These are phyloP conservation scores for Dendrocalamus sinicus DNA, from an alignment of 176 grass and related monocot genomes.

Conservation along the genomic window DNA sequence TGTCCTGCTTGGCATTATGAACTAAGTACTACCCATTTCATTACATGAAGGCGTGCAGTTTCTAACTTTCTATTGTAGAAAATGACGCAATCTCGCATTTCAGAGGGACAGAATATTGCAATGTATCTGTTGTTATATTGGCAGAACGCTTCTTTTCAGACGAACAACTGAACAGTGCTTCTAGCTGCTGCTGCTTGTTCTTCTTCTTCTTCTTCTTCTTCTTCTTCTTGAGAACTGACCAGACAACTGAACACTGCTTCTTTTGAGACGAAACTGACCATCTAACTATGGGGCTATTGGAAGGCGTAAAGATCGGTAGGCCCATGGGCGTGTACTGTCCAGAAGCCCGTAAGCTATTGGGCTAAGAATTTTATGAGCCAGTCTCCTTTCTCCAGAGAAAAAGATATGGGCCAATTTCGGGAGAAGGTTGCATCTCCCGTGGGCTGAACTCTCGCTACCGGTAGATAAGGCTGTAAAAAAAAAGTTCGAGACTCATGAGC, in stretches of 20 bases:
- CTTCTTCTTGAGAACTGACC: too few relatives aligned
- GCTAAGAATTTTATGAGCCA: background rate
- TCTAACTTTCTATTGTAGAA: background rate
- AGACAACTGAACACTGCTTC: too few relatives aligned
- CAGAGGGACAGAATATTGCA: background rate
- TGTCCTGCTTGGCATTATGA: background rate
- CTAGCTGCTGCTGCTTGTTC: too few relatives aligned
- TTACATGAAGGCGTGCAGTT: background rate
- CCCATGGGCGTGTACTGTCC: background rate
- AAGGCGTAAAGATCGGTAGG: background rate
- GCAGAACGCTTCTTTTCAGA: background rate
- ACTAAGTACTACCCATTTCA: background rate
- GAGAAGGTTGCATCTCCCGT: too few relatives aligned
- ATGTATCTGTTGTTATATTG: background rate
- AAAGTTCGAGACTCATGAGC: too few relatives aligned
- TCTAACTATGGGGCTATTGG: too few relatives aligned
- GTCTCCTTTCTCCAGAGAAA: background rate
- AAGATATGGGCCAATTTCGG: too few relatives aligned
- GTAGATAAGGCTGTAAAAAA: too few relatives aligned
- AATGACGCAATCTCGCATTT: background rate
- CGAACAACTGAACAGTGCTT: background rate
- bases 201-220: too few relatives aligned
- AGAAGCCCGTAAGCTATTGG: background rate
- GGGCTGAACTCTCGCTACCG: background rate
- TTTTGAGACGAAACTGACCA: too few relatives aligned